These are phyloP conservation scores for Candida golubevii DNA, from an alignment of 805 yeast species.

Conservation along the genomic window DNA sequence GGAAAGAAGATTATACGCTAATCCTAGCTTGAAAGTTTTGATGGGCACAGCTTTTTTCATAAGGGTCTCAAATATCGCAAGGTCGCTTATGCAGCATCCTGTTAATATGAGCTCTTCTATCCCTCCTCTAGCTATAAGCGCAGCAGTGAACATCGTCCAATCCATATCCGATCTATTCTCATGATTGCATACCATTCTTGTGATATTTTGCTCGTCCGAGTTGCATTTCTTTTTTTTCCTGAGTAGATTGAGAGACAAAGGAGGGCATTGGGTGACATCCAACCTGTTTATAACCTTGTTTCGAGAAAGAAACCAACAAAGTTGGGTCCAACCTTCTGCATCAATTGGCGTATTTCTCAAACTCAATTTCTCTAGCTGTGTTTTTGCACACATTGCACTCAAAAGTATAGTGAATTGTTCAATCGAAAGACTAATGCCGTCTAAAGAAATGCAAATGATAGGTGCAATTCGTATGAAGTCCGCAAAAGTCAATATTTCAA, in stretches of 20 bases:
- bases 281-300: conserved; percentile 54
- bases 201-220: conserved; percentile 24
- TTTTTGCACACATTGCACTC: conserved; percentile 63
- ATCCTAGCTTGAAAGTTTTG: conserved; percentile 61
- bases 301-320: conserved; percentile 70
- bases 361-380: conserved; percentile 65
- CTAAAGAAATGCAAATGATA: conserved; percentile 66
- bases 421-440: conserved; percentile 68
- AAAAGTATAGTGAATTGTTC: conserved; percentile 77
- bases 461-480: conserved; percentile 89
- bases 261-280: conserved; percentile 69
- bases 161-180: conserved; percentile 71
- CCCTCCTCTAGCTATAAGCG: conserved; percentile 65
- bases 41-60: conserved; percentile 52
- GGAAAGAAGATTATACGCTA: conserved; percentile 68
- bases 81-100: conserved; percentile 63
- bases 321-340: conserved; percentile 67
- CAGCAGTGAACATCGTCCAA: conserved; percentile 73
- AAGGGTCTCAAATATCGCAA: conserved; percentile 50
- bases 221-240: conserved; percentile 30
- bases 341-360: conserved; percentile 75
- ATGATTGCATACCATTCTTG: conserved; percentile 44
- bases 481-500: conserved; percentile 82
- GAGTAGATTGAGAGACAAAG: conserved; percentile 42
- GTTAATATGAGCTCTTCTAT: conserved; percentile 75